Percentiles rank a stretch among this genome's conserved stretches.
Evolutionary conservation across 768 basidiomycete species (phyloP).

Genomic region (Leccinum sublutescens): DNA sequence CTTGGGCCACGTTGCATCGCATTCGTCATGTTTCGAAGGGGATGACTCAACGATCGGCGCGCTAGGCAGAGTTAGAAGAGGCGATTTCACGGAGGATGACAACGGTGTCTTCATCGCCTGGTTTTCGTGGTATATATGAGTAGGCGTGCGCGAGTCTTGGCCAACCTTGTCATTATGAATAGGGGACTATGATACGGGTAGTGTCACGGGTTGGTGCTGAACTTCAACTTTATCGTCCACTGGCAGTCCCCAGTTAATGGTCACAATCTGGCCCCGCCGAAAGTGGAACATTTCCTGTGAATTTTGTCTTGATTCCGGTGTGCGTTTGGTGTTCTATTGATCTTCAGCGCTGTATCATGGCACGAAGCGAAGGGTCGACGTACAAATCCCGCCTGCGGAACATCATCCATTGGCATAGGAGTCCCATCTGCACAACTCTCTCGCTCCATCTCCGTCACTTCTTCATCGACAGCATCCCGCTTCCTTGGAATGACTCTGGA

Average conservation of each 20-base stretch:
- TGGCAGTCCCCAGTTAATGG: not conserved
- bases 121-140: not conserved
- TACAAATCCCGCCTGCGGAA: not conserved
- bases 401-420: no score
- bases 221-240: not conserved
- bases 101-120: not conserved
- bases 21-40: not conserved
- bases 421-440: not conserved
- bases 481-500: slow-evolving; percentile 13
- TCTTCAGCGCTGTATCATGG: not conserved
- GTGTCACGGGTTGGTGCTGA: not conserved
- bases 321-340: not conserved
- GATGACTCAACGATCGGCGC: not conserved
- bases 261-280: slow-evolving; percentile 17
- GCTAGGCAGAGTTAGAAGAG: not conserved
- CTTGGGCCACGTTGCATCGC: slow-evolving; percentile 15
- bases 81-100: not conserved
- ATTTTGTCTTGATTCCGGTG: not conserved
- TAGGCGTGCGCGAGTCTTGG: not conserved
- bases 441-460: not conserved
- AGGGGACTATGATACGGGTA: not conserved
- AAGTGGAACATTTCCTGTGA: slow-evolving; percentile 8
- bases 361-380: not conserved
- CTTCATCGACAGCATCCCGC: not conserved
- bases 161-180: not conserved